Base-by-base conservation (phyloP, 179 eudicot genomes). In the Beta corolliflora region DNA sequence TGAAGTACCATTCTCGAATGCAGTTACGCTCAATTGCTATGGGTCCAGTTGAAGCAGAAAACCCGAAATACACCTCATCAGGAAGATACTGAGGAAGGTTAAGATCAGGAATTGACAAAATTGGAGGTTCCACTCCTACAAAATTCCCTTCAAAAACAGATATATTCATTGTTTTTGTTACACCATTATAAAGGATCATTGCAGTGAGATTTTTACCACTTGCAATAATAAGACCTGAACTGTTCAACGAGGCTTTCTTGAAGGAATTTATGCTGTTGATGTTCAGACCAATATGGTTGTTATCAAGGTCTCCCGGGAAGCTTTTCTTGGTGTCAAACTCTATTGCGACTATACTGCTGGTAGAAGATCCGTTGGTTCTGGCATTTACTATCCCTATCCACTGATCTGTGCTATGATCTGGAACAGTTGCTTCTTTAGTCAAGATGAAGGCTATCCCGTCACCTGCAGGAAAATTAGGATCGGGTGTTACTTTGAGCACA, bases 341-440 rank as follows among this genome's bases (percentile, higher is more conserved):
- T 6, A 87, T 29, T 0, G 88, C 89, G 14, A 87, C 81, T 23
- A 87, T 81, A 15, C 9, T 50, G 61, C 14, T 66, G 1, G 23
- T 50, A 12, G 65, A 80, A n/a, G 86, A 73, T 52, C 89, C 88
- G 21, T 85, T 83, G 4, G 81, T 85, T 11, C 54, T 75, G 18
- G 84, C 76, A 21, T 85, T 83, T 46, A 87, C 88, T 58, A 87
- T 55, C 52, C 89, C 89, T 0, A 87, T 83, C 89, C 89, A 87
- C 68, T 85, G 81, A 0, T 79, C 89, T 3, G 50, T 2, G 19
- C 89, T 87, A 69, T 85, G 54, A 5, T 10, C 1, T 7, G 89
- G 89, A 63, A 81, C 71, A 14, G 19, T 41, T 1, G 10, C 60
- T 64, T 83, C 71, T 75, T 25, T 60, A 7, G 83, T 53, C 68